Evolutionary conservation across 495 filamentous ascomycete species (phyloP).

Genomic region (Achaetomiella virescens): DNA sequence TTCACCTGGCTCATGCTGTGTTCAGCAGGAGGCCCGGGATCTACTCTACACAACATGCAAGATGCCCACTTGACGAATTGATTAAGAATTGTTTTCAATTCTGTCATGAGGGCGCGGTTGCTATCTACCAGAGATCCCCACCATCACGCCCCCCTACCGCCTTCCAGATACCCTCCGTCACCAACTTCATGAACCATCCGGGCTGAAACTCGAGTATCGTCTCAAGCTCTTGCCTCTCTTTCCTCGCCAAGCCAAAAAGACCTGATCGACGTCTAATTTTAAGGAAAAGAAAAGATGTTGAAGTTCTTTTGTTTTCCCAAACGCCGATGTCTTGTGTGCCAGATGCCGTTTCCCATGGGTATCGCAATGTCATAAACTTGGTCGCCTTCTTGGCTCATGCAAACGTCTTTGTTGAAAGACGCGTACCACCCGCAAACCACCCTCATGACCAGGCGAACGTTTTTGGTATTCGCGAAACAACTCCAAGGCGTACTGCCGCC

Average conservation of each 20-base stretch:
- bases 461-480: constrained; percentile 23
- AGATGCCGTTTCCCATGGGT: constrained; percentile 32
- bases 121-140: not conserved
- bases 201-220: not conserved
- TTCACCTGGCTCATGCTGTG: no score
- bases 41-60: no score
- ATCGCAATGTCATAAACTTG: constrained; percentile 30
- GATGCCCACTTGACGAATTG: not conserved
- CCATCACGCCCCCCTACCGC: not conserved
- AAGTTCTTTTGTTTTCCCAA: constrained; percentile 41
- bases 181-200: not conserved
- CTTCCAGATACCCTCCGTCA: not conserved
- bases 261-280: constrained; percentile 28
- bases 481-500: constrained; percentile 19
- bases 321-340: constrained; percentile 32
- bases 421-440: constrained; percentile 17
- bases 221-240: constrained; percentile 4
- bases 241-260: constrained; percentile 30
- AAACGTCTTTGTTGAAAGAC: constrained; percentile 43
- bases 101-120: not conserved
- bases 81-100: not conserved
- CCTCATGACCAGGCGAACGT: constrained; percentile 17
- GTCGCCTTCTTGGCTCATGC: constrained; percentile 30
- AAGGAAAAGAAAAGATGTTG: constrained; percentile 41
- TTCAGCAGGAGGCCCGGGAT: no score